Evolutionary conservation across 805 yeast species (phyloP).

Genomic region (Wickerhamiella parazyma): DNA sequence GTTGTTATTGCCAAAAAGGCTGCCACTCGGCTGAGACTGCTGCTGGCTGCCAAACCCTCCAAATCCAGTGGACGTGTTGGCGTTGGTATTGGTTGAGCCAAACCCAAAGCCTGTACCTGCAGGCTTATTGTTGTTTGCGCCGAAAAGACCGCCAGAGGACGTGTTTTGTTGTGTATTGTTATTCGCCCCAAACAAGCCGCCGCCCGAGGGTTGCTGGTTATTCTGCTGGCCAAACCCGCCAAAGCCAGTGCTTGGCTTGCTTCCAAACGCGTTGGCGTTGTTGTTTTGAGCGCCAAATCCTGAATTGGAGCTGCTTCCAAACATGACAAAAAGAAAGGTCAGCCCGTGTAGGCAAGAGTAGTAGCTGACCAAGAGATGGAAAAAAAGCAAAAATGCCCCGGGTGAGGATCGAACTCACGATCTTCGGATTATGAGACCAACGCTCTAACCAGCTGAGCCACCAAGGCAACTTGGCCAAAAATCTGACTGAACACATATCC

Average conservation of each 20-base stretch:
- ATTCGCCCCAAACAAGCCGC: constrained; percentile 1
- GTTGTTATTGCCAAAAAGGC: constrained; percentile 5
- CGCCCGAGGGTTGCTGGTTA: constrained; percentile 11
- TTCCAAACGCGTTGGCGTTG: background rate
- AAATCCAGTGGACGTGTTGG: background rate
- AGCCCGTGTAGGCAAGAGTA: background rate
- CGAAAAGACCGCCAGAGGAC: constrained; percentile 7
- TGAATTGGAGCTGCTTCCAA: constrained; percentile 1
- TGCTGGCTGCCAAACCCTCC: constrained; percentile 7
- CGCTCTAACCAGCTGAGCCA: constrained; percentile 11
- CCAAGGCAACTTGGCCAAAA: constrained; percentile 8
- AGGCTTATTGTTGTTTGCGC: constrained; percentile 13
- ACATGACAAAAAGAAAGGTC: constrained; percentile 14
- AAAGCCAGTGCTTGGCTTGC: constrained; percentile 13
- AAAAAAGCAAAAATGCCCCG: constrained; percentile 8
- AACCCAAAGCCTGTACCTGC: constrained; percentile 10
- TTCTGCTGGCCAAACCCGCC: constrained; percentile 10
- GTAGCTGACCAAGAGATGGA: background rate
- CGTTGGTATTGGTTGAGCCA: background rate
- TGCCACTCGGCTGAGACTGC: constrained; percentile 4
- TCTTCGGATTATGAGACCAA: constrained; percentile 11
- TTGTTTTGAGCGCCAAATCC: constrained; percentile 1
- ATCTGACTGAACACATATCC: too few species aligned
- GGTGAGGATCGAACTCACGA: constrained; percentile 10
- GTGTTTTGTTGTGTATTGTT: background rate